These are phyloP conservation scores for Metarhizium sp. DNA, from an alignment of 2,329 filamentous ascomycete species.

Conservation along the genomic window DNA sequence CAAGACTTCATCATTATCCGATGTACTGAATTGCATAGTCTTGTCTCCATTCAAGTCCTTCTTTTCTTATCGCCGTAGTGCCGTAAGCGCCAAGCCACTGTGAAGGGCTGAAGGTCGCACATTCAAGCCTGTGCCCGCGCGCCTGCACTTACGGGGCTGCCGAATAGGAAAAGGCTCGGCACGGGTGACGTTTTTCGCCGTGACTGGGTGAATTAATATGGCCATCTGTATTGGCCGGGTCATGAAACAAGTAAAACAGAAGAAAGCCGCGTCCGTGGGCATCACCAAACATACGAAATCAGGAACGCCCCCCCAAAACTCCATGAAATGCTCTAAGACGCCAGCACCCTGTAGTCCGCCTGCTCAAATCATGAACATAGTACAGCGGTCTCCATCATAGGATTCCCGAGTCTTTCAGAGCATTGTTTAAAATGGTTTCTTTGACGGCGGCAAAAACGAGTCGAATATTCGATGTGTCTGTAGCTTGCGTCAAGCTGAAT, in stretches of 20 bases:
- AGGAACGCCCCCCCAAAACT: constrained; percentile 6
- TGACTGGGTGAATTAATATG: background rate
- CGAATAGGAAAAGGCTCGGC: background rate
- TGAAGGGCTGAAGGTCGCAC: background rate
- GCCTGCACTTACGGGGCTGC: background rate
- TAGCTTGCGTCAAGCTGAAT: constrained; percentile 86
- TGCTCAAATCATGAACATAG: constrained; percentile 10
- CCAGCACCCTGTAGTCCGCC: constrained; percentile 8
- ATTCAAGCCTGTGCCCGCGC: background rate
- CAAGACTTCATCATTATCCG: background rate
- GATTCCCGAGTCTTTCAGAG: constrained; percentile 95
- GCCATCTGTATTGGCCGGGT: background rate
- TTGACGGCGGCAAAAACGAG: constrained; percentile 97
- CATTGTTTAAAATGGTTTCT: constrained; percentile 97
- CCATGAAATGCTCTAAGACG: constrained; percentile 12
- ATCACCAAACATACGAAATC: background rate
- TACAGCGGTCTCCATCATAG: constrained; percentile 44
- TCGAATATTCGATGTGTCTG: constrained; percentile 95
- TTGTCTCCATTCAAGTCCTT: background rate
- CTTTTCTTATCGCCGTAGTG: background rate
- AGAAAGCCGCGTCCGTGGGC: background rate
- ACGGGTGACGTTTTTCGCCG: background rate
- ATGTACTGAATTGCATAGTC: background rate
- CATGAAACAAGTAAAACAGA: background rate
- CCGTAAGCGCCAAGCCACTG: background rate